Evolutionary conservation across 306 rosid species (phyloP), one percentile per base, ranked within the genome.

Genomic region (Begonia fuchsioides): DNA sequence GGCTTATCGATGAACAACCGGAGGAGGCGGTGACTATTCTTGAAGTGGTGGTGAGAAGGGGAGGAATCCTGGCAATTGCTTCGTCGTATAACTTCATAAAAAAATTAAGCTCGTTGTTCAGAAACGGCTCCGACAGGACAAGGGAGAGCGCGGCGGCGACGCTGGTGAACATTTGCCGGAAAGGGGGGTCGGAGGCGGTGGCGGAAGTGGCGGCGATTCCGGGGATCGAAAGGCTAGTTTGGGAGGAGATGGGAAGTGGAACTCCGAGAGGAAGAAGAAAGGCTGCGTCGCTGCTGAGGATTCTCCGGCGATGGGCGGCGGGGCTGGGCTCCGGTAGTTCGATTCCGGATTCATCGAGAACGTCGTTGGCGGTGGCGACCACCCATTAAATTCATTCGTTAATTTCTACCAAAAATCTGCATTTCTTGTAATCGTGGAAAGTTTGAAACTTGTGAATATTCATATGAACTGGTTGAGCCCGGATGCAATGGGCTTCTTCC

Each of bases 71-170:
- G 40, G 98, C 96, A 0, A 66, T 79, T 0, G 75, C 81, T 5
- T 86, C 93, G 0, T 81, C 93, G 0, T 79, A 57, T 9, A 50
- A 43, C 0, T 71, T 73, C 50, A 66, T 92, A 0, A 77, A 56
- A 69, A 76, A 71, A 52, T 53, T 92, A 60, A 80, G 75, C 39
- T 10, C 10, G 17, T 54, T 80, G 7, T 26, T 92, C 46, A 75
- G 96, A 54, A 82, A 73, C 2, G 95, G 95, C 3, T 75, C 96
- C 3, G 94, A 85, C 9, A 73, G 83, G 26, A 85, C 81, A 0
- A 60, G 87, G 26, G 98, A 92, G 57, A 79, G 98, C 11, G 93
- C 87, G 13, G 94, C 93, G 32, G 96, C 96, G 47, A 70, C 94
- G 0, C 78, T 92, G 0, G 94, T 82, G 15, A 82, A 81, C 0